A percentile compares a stretch with the other conserved stretches of the same genome.
Conservation (phyloP, 2,329 filamentous ascomycete genomes). For the Colletotrichum sp. region DNA sequence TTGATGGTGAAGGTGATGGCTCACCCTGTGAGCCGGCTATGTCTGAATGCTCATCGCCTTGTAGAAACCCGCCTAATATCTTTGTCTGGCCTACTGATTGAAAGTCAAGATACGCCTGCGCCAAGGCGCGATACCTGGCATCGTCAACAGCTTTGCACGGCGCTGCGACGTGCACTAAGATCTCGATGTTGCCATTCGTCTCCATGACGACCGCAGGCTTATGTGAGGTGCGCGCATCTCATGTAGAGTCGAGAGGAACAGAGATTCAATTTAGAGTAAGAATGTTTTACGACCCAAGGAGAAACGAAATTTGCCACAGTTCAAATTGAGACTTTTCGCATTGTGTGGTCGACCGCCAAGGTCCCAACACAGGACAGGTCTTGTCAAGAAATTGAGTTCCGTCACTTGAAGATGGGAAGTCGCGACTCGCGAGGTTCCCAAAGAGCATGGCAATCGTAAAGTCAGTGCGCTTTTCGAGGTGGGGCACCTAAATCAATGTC, state of each 20-base stretch:
- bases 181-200: conserved; percentile 46
- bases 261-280: not conserved
- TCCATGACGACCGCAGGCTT: conserved; percentile 10
- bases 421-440: not conserved
- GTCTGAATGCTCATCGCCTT: not conserved
- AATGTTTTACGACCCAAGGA: not conserved
- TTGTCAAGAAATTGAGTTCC: not conserved
- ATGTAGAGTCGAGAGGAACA: not conserved
- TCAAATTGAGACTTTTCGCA: not conserved
- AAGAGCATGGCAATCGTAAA: not conserved
- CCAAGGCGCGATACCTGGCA: conserved; percentile 52
- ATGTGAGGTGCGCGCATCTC: not conserved
- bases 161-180: conserved; percentile 61
- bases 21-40: not conserved
- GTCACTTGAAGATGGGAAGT: not conserved
- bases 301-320: not conserved
- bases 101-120: conserved; percentile 57
- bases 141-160: conserved; percentile 55
- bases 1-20: not conserved
- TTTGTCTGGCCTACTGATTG: conserved; percentile 30
- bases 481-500: not conserved
- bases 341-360: not conserved
- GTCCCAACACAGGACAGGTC: not conserved
- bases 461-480: conserved; percentile 13
- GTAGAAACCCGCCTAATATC: not conserved